Base-by-base conservation (phyloP, 768 basidiomycete species). In the Boletus vinaceobasis region DNA sequence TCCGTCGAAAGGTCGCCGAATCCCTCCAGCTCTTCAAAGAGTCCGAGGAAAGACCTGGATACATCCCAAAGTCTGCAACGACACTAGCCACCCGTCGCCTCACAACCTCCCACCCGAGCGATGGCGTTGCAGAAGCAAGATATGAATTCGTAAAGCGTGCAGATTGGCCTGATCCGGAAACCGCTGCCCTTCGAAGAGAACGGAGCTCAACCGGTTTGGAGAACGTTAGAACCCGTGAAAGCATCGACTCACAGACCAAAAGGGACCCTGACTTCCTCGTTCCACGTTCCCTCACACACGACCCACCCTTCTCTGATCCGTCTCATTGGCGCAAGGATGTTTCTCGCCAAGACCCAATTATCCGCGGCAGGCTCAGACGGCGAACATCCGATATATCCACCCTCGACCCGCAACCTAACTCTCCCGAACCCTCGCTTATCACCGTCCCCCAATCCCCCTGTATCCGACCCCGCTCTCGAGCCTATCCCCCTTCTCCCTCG, bases 71-170 rank as follows among this genome's bases (percentile, higher is more conserved):
- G 15, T 55, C 70, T 3, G 64, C 64, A 5, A 59, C 65, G 31
- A 60, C 66, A 37, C 45, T 67, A 13, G 54, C 66, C 29, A 71
- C 67, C 27, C 73, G 69, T 46, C 66, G 70, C 52, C 64, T 66
- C 35, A 66, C 69, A 27, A 65, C 72, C 7, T 70, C 68, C 29
- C 71, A 74, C 32, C 74, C 80, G 37, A 73, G 74, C 32, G 74
- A 76, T 29, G 79, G 82, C 55, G 83, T 88, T 42, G 79, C 82
- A 26, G 81, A 87, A 57, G 79, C 87, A 17, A 80, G 85, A 64
- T 90, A 84, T 65, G 82, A 90, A 74, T 90, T 90, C 62, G 87
- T 91, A 44, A 90, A 89, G 66, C 82, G 90, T 40, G 84, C 90
- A 15, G 90, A 88, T 60, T 91, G 90, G 90, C 88, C 87, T 1